These are phyloP conservation scores for Aspergillus unguis DNA, from an alignment of 2,329 filamentous ascomycete genomes.

Conservation along the genomic window DNA sequence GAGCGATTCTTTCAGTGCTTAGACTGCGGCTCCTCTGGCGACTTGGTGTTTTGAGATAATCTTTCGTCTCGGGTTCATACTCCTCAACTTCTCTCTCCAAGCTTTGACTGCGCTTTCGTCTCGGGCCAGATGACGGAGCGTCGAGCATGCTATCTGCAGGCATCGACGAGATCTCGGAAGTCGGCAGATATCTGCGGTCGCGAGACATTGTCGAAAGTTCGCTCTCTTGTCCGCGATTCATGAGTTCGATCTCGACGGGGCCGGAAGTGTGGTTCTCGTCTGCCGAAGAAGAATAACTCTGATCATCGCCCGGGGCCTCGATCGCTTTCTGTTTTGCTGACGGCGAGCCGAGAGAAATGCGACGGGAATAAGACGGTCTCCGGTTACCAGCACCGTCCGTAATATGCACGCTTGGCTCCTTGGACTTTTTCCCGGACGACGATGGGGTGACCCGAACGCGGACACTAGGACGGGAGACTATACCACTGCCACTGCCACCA, in stretches of 20 bases:
- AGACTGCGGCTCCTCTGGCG: conserved; percentile 60
- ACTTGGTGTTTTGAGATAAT: conserved; percentile 58
- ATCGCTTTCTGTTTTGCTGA: conserved; percentile 35
- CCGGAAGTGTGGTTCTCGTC: conserved; percentile 74
- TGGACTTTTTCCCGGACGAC: conserved; percentile 58
- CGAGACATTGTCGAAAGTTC: conserved; percentile 61
- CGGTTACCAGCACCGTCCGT: conserved; percentile 73
- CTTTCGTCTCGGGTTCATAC: conserved; percentile 27
- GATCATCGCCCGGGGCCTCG: conserved; percentile 53
- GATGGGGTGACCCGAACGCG: conserved; percentile 71
- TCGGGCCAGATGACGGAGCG: conserved; percentile 46
- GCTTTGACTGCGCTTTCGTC: conserved; percentile 51
- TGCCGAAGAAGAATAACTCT: conserved; percentile 68
- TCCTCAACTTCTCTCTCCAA: conserved; percentile 39
- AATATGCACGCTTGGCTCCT: conserved; percentile 66
- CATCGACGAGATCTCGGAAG: conserved; percentile 85
- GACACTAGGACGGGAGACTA: conserved; percentile 75
- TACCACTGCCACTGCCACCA: conserved; percentile 31
- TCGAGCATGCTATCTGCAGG: conserved; percentile 69
- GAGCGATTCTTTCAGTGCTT: conserved; percentile 64
- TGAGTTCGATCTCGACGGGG: conserved; percentile 86
- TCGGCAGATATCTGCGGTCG: conserved; percentile 62
- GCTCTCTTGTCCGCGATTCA: conserved; percentile 62
- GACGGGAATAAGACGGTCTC: conserved; percentile 66
- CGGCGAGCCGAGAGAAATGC: conserved; percentile 59